phyloP scores from a whole-genome alignment of 192 early-diverging fungal species.

The Coemansia sp. region DNA sequence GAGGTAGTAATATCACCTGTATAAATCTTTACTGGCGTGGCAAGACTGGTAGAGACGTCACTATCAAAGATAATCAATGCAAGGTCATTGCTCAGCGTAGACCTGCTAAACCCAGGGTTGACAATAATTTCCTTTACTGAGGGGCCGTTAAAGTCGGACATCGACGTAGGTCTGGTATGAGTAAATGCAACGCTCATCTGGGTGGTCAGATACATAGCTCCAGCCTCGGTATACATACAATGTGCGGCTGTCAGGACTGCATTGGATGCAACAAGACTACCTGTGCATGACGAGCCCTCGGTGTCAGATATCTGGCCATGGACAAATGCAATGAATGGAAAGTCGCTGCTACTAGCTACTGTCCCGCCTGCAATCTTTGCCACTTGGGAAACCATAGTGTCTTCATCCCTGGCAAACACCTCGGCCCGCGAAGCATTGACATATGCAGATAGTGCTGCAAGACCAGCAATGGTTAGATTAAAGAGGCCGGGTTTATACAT shows the following conservation, averaged over 20 bases:
- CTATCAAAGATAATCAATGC: slow-evolving; percentile 29
- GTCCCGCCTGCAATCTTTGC: slow-evolving; percentile 43
- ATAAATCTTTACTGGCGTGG: slow-evolving; percentile 21
- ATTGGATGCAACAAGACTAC: slow-evolving; percentile 46
- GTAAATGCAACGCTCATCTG: slow-evolving; percentile 21
- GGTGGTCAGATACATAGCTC: neutral
- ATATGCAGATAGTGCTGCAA: slow-evolving; percentile 1
- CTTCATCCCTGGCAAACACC: neutral
- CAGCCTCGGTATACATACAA: slow-evolving; percentile 14
- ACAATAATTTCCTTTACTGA: slow-evolving; percentile 15
- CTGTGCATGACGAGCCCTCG: slow-evolving; percentile 28
- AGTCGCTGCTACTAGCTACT: slow-evolving; percentile 8
- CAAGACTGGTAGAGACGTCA: slow-evolving; percentile 12
- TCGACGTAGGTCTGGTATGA: slow-evolving; percentile 12
- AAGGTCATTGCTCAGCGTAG: slow-evolving; percentile 32
- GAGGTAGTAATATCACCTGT: neutral
- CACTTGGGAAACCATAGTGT: neutral
- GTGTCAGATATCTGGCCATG: neutral
- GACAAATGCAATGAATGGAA: slow-evolving; percentile 32
- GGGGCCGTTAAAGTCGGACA: slow-evolving; percentile 4
- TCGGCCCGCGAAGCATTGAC: neutral
- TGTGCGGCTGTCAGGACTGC: slow-evolving; percentile 51
- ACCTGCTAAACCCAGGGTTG: slow-evolving; percentile 15
- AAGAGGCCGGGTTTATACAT: slow-evolving; percentile 1
- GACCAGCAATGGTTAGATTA: neutral